phyloP scores from a whole-genome alignment of 2,329 filamentous ascomycete species.

The Paraphoma sp. region DNA sequence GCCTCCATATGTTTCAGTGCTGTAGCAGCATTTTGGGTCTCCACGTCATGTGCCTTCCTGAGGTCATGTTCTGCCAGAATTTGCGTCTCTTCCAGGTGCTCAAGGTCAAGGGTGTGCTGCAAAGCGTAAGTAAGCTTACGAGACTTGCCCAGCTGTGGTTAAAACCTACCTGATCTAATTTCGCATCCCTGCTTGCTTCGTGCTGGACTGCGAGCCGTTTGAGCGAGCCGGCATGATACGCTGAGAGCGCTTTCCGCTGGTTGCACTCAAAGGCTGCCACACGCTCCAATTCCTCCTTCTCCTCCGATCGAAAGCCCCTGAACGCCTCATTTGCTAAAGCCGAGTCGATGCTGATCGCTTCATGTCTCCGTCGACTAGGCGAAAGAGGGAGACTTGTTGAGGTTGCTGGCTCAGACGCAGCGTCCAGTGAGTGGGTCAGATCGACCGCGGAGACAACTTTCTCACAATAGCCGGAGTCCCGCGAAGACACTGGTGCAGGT shows the following conservation, averaged over 20 bases:
- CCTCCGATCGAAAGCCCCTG: conserved; percentile 29
- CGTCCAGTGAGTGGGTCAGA: conserved; percentile 13
- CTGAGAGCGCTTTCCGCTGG: conserved; percentile 39
- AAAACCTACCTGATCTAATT: conserved; percentile 36
- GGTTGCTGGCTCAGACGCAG: conserved; percentile 8
- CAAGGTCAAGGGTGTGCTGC: conserved; percentile 48
- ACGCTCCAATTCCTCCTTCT: conserved; percentile 39
- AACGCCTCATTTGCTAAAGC: conserved; percentile 37
- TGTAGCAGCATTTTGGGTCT: conserved; percentile 52
- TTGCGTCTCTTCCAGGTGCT: conserved; percentile 54
- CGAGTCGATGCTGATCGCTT: conserved; percentile 25
- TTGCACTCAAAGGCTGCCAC: conserved; percentile 41
- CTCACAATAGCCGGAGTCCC: conserved; percentile 37
- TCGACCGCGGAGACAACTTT: conserved; percentile 31
- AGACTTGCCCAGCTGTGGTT: neutral
- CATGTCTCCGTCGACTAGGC: conserved; percentile 17
- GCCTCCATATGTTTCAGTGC: conserved; percentile 57
- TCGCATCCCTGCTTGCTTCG: conserved; percentile 26
- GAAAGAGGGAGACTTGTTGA: conserved; percentile 11
- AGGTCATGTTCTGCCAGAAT: conserved; percentile 52
- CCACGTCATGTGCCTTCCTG: conserved; percentile 49
- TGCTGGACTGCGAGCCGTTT: conserved; percentile 28
- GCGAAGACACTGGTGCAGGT: conserved; percentile 22
- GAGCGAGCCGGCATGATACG: conserved; percentile 31
- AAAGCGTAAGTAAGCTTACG: conserved; percentile 24